Evolutionary conservation across 2,329 filamentous ascomycete species (phyloP).

Genomic region (Fusarium virguliforme): DNA sequence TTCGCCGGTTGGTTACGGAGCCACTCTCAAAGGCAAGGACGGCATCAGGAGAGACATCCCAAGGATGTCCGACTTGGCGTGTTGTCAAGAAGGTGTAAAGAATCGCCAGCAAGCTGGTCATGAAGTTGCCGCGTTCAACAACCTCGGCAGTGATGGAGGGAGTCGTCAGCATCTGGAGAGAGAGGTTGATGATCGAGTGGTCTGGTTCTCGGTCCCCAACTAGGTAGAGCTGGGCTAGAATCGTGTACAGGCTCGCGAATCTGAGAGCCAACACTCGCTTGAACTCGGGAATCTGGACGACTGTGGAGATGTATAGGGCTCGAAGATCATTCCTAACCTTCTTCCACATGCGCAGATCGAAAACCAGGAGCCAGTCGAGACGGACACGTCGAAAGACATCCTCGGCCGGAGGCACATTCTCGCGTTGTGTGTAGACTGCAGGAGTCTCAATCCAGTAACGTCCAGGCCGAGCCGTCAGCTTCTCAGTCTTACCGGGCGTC

Average conservation of each 20-base stretch:
- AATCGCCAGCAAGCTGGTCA: constrained; percentile 95
- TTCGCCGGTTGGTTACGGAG: constrained; percentile 92
- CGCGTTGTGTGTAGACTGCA: constrained; percentile 74
- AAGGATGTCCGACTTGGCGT: constrained; percentile 93
- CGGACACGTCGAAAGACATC: constrained; percentile 91
- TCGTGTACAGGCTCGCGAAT: constrained; percentile 96
- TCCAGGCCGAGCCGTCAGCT: constrained; percentile 74
- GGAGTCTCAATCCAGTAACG: constrained; percentile 91
- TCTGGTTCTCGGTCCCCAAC: constrained; percentile 97
- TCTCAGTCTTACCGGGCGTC: constrained; percentile 76
- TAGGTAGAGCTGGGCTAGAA: constrained; percentile 92
- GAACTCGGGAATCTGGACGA: constrained; percentile 95
- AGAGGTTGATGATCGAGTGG: constrained; percentile 98
- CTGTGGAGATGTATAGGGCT: constrained; percentile 95
- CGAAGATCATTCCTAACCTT: constrained; percentile 91
- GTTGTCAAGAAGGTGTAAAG: constrained; percentile 98
- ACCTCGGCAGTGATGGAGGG: constrained; percentile 97
- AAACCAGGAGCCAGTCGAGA: constrained; percentile 94
- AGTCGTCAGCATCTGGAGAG: constrained; percentile 95
- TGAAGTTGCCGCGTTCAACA: constrained; percentile 93
- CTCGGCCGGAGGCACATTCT: constrained; percentile 80
- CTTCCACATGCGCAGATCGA: constrained; percentile 97
- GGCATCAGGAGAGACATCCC: constrained; percentile 87
- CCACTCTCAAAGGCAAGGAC: constrained; percentile 94
- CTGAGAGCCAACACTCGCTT: constrained; percentile 93